Evolutionary conservation across 192 early-diverging fungal species (phyloP).

Genomic region (Coemansia sp.): DNA sequence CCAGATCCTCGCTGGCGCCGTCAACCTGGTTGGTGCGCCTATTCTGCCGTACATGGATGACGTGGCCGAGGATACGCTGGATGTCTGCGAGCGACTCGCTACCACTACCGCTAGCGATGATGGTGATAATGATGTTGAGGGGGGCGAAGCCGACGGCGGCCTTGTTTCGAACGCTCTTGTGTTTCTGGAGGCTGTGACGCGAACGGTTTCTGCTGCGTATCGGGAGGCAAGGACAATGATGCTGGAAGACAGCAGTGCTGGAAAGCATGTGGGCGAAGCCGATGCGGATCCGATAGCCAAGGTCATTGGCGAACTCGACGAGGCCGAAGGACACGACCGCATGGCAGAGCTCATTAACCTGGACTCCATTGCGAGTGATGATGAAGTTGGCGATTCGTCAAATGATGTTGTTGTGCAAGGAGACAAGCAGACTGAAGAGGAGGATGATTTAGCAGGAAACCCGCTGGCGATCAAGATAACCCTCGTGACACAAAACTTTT

Average conservation of each 20-base stretch:
- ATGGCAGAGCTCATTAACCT: constrained; percentile 18
- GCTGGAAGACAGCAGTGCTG: background rate
- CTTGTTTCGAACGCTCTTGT: constrained; percentile 19
- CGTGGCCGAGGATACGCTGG: constrained; percentile 47
- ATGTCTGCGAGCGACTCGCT: constrained; percentile 32
- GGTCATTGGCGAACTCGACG: constrained; percentile 29
- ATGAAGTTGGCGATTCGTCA: background rate
- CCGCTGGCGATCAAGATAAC: constrained; percentile 46
- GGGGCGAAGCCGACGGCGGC: background rate
- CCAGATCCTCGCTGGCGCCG: constrained; percentile 25
- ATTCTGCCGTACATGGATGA: constrained; percentile 48
- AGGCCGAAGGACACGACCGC: constrained; percentile 13
- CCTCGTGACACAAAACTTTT: constrained; percentile 29
- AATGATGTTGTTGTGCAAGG: background rate
- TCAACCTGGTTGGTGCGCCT: constrained; percentile 23
- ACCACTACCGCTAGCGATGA: background rate
- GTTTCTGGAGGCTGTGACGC: constrained; percentile 36
- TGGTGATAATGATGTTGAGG: background rate
- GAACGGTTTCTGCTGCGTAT: constrained; percentile 10
- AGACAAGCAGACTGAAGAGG: background rate
- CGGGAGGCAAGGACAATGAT: background rate
- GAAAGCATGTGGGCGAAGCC: background rate
- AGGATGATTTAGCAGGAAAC: constrained; percentile 11
- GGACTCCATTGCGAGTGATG: background rate
- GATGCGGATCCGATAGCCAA: constrained; percentile 27